Evolutionary conservation across 768 basidiomycete genomes (phyloP), one percentile per base, ranked within the genome.

Genomic region (Suillus paluster): DNA sequence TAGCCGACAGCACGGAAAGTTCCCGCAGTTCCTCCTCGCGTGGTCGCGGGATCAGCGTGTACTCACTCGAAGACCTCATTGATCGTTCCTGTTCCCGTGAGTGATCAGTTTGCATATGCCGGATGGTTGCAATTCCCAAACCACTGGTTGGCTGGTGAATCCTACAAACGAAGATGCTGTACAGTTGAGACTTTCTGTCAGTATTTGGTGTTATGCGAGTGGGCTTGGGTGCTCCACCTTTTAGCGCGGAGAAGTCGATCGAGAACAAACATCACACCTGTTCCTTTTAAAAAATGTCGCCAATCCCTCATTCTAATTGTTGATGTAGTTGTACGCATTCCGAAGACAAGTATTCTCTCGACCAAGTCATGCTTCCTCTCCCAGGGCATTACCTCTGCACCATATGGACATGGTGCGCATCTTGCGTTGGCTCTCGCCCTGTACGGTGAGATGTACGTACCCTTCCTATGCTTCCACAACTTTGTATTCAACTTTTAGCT

Each of bases 391-490:
- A 68, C 81, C 0, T 64, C 77, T 15, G 75, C 74, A 30, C 82
- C 83, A 11, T 84, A 82, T 68, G 90, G 89, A 2, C 79, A 82
- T 38, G 82, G 77, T 42, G 87, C 89, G 3, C 84, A 85, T 53
- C 79, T 91, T 38, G 79, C 83, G 39, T 80, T 91, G 6, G 77
- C 90, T 12, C 73, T 89, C 30, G 90, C 86, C 14, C 75, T 92
- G 23, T 87, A 87, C 62, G 77, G 76, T 34, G 90, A 92, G 73
- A 73, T 87, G 90, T 90, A 70, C 76, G 84, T 76, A 57, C 59
- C 50, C 23, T 56, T 52, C 39, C 52, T 52, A 33, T 58, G 42
- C 57, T 58, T 58, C 42, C 57, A 36, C n/a, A 4, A 25, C 11
- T 38, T 54, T 38, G 53, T 25, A 5, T 38, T 25, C 36, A 19